Evolutionary conservation across 1,139 yeast species (phyloP).

Genomic region (Yarrowia galli): DNA sequence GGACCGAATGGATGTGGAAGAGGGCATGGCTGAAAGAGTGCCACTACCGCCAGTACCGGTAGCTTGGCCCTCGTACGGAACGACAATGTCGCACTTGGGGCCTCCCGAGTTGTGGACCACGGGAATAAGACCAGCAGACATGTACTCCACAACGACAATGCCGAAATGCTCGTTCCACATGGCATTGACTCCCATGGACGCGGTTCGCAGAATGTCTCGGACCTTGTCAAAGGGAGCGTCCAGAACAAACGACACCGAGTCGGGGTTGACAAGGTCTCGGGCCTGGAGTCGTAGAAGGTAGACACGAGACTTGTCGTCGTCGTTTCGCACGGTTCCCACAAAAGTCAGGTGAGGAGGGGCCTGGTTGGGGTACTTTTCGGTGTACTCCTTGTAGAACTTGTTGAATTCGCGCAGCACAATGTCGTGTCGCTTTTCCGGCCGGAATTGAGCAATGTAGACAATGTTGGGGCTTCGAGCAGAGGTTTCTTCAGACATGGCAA

Average conservation of each 20-base stretch:
- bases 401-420: slow-evolving; percentile 71
- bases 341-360: slow-evolving; percentile 61
- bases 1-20: slow-evolving; percentile 20
- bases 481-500: slow-evolving; percentile 41
- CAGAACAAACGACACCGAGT: slow-evolving; percentile 65
- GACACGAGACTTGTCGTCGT: slow-evolving; percentile 69
- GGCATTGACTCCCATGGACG: slow-evolving; percentile 85
- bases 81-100: slow-evolving; percentile 85
- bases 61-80: slow-evolving; percentile 57
- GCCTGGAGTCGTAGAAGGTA: slow-evolving; percentile 58
- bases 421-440: slow-evolving; percentile 92
- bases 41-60: not conserved
- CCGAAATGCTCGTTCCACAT: slow-evolving; percentile 99
- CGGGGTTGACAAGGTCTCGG: slow-evolving; percentile 55
- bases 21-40: slow-evolving; percentile 25
- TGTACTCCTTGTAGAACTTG: slow-evolving; percentile 52
- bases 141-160: slow-evolving; percentile 93
- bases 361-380: slow-evolving; percentile 40
- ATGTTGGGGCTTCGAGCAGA: slow-evolving; percentile 61
- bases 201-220: slow-evolving; percentile 59
- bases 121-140: slow-evolving; percentile 87
- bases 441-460: slow-evolving; percentile 87
- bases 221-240: slow-evolving; percentile 79
- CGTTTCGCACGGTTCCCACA: slow-evolving; percentile 84
- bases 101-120: slow-evolving; percentile 95